Evolutionary conservation across 225 moss, liverwort and hornwort species (phyloP), one percentile per base, ranked within the genome.

Genomic region (Rhytidiadelphus loreus): DNA sequence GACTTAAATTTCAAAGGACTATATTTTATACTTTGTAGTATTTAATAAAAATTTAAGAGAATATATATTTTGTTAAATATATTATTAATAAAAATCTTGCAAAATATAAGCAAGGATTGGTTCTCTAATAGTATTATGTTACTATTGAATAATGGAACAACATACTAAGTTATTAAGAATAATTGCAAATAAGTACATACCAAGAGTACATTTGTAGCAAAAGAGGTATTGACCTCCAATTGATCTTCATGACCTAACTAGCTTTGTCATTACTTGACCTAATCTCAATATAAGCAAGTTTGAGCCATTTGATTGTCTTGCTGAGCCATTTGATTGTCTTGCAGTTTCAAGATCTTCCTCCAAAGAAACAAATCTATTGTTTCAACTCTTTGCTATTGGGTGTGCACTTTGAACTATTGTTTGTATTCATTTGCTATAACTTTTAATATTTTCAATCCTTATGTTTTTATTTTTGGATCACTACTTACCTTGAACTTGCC

Each of bases 401-500:
- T 46, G 30, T 74, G 4, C 46, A 32, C 7, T 12, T 74, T 48
- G 12, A 7, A 0, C 12, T 37, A 77, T 37, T 55, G 1, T 37
- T 77, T 6, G 2, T 0, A 37, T 53, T n/a, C n/a, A n/a, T n/a
- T n/a, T 77, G 28, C 15, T 3, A 53, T 76, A 53, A 35, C 13
- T 37, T 37, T 55, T 37, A 24, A 16, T 25, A 25, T 25, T 56
- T 56, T 15, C 11, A 56, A 56, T 53, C n/a, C 16, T 77, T n/a
- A 2, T 37, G 1, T 33, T 8, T 7, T 0, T 16, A 6, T 24
- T 37, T 6, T 77, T 33, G 52, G 2, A 35, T 76, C 13, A 23
- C 0, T 0, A 53, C 28, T 28, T 0, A 2, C 26, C 3, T 16
- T 5, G 8, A 57, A 57, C 18, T n/a, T 58, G 8, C 28, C 2